Evolutionary conservation across 1,139 yeast genomes (phyloP).

Genomic region (Wickerhamomyces sp.): DNA sequence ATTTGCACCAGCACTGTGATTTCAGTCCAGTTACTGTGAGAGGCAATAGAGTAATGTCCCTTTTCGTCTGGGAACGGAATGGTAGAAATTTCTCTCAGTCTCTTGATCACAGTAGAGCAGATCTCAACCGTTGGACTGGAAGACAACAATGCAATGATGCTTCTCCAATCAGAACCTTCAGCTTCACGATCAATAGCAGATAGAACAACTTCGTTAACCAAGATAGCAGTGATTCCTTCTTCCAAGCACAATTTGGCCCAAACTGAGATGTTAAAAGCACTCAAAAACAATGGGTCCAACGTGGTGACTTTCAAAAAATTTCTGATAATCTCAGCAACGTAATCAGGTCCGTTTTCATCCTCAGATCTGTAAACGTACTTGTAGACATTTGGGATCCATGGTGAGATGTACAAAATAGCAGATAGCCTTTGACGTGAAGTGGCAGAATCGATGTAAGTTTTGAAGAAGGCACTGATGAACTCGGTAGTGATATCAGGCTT

Average conservation of each 20-base stretch:
- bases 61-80: constrained; percentile 42
- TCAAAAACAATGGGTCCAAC: constrained; percentile 33
- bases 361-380: constrained; percentile 48
- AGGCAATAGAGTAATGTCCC: constrained; percentile 35
- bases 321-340: constrained; percentile 57
- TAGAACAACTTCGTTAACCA: constrained; percentile 69
- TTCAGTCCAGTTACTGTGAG: constrained; percentile 69
- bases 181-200: constrained; percentile 74
- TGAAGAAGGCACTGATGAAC: constrained; percentile 57
- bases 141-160: constrained; percentile 56
- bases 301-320: constrained; percentile 58
- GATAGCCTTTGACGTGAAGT: constrained; percentile 30
- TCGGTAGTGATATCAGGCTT: constrained; percentile 61
- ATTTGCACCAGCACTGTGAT: constrained; percentile 64
- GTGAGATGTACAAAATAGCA: constrained; percentile 39
- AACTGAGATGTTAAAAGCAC: constrained; percentile 51
- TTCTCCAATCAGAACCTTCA: constrained; percentile 64
- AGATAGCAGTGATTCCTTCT: constrained; percentile 48
- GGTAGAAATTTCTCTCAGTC: constrained; percentile 42
- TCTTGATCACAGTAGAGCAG: constrained; percentile 58
- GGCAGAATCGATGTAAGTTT: constrained; percentile 40
- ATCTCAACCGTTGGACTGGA: constrained; percentile 67
- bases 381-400: constrained; percentile 75
- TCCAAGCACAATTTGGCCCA: constrained; percentile 70
- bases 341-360: constrained; percentile 54